phyloP scores from a whole-genome alignment of 2,329 filamentous ascomycete species.

The Aspergillus vadensis region DNA sequence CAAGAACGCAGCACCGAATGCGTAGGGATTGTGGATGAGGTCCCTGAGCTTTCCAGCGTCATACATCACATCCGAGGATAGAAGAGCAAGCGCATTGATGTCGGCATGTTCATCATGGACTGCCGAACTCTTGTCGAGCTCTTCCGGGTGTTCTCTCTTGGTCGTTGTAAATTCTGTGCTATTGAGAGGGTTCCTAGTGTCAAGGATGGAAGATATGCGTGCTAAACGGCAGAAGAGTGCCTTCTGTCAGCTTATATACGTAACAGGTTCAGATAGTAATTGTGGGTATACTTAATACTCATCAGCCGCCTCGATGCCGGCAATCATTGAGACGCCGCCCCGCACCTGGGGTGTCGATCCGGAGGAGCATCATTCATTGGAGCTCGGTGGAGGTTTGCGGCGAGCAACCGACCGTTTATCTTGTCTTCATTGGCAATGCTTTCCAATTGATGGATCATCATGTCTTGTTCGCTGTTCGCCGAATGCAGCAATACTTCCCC shows the following conservation, averaged over 20 bases:
- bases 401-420: background rate
- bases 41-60: constrained; percentile 9
- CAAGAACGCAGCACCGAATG: constrained; percentile 48
- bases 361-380: background rate
- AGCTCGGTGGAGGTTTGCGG: background rate
- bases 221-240: too few relatives aligned
- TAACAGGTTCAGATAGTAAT: background rate
- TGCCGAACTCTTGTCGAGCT: background rate
- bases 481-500: background rate
- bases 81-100: background rate
- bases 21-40: constrained; percentile 35
- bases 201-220: background rate
- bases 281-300: background rate
- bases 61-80: constrained; percentile 6
- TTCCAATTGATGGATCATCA: background rate
- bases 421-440: background rate
- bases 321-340: background rate
- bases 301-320: background rate
- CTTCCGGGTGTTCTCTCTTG: background rate
- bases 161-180: background rate
- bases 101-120: constrained; percentile 5
- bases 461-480: background rate
- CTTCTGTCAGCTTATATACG: background rate
- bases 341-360: background rate
- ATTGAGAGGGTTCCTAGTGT: background rate